Evolutionary conservation across 2,329 filamentous ascomycete species (phyloP).

Genomic region (Aspergillus versicolor): DNA sequence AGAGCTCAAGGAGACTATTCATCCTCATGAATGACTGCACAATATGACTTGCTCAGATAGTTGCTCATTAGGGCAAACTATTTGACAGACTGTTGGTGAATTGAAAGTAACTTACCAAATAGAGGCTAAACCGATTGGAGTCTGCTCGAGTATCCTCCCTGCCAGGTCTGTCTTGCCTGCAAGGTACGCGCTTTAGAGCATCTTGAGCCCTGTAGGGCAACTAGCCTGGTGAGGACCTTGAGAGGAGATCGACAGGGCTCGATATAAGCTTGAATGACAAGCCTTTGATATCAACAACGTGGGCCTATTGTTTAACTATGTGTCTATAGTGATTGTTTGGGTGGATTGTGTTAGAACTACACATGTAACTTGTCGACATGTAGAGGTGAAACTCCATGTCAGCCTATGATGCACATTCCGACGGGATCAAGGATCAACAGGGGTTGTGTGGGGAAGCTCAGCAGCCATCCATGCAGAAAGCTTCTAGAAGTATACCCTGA

Average conservation of each 20-base stretch:
- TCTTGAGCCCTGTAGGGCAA: neutral
- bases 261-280: constrained; percentile 7
- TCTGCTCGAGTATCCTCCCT: neutral
- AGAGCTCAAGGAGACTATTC: neutral
- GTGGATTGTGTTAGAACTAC: neutral
- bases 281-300: neutral
- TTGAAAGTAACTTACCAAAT: neutral
- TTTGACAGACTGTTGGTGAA: neutral
- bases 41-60: neutral
- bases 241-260: constrained; percentile 3
- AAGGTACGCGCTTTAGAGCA: constrained; percentile 3
- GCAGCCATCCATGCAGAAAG: neutral
- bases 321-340: too few relatives aligned
- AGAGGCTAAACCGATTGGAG: neutral
- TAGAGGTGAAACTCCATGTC: neutral
- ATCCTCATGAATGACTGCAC: neutral
- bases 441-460: neutral
- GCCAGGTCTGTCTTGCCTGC: neutral
- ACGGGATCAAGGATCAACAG: neutral
- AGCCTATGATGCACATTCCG: neutral
- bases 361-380: neutral
- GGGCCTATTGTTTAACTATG: neutral
- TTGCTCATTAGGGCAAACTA: neutral
- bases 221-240: constrained; percentile 7
- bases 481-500: constrained; percentile 2